phyloP scores from a whole-genome alignment of 257 asterid species.

The Penstemon newberryi region DNA sequence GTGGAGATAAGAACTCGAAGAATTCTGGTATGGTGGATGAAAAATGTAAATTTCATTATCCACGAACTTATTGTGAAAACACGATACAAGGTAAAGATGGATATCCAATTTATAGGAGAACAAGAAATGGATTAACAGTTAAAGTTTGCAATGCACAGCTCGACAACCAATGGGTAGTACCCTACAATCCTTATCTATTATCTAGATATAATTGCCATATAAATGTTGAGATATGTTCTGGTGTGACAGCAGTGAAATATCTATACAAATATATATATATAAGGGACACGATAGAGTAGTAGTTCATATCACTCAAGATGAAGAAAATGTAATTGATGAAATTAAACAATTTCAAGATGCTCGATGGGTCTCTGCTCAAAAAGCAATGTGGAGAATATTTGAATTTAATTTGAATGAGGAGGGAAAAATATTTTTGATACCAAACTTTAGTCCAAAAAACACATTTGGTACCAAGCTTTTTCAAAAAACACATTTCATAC shows the following conservation, averaged over 20 bases:
- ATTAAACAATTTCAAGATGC: conserved; percentile 19
- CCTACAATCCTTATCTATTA: no score
- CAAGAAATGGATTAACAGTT: not conserved
- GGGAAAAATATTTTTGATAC: no score
- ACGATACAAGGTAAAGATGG: no score
- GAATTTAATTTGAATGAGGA: conserved; percentile 13
- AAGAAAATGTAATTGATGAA: not conserved
- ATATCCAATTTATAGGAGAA: not conserved
- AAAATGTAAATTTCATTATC: not conserved
- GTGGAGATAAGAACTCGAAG: no score
- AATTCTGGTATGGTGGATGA: not conserved
- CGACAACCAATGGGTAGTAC: not conserved
- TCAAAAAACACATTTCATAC: no score
- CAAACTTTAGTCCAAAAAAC: no score
- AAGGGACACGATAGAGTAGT: conserved; percentile 14
- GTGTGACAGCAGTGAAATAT: conserved; percentile 9
- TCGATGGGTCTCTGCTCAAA: conserved; percentile 20
- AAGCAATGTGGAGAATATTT: conserved; percentile 26
- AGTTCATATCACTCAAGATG: not conserved
- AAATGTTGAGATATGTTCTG: not conserved
- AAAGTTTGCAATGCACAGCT: not conserved
- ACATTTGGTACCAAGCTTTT: no score
- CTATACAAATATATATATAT: conserved; percentile 23
- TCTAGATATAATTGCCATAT: no score
- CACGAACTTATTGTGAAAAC: no score